Conservation (phyloP, 768 basidiomycete genomes). For the Leccinum aurantiacum region DNA sequence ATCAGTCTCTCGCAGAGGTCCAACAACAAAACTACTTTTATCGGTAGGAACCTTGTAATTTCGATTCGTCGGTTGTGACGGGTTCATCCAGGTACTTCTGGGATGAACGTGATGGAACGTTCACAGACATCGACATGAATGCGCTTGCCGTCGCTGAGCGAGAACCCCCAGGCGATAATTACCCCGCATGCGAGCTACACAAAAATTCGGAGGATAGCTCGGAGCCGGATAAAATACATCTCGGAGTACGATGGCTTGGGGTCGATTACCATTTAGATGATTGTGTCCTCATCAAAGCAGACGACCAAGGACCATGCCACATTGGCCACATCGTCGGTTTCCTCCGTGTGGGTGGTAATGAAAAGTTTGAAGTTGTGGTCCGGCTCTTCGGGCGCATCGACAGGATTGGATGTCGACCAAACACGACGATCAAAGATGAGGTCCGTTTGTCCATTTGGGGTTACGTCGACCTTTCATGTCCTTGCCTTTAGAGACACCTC, state of each 20-base stretch:
- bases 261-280: conserved; percentile 60
- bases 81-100: conserved; percentile 47
- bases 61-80: conserved; percentile 3
- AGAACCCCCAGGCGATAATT: conserved; percentile 48
- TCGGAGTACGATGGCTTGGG: conserved; percentile 48
- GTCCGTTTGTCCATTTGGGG: conserved; percentile 30
- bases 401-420: conserved; percentile 39
- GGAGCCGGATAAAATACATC: conserved; percentile 28
- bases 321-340: conserved; percentile 54
- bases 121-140: conserved; percentile 40
- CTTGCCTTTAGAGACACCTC: conserved; percentile 51
- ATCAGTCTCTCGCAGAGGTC: conserved; percentile 26
- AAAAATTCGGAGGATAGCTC: conserved; percentile 34
- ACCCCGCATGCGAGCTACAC: conserved; percentile 44
- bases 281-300: conserved; percentile 51
- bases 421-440: conserved; percentile 51
- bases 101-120: conserved; percentile 44
- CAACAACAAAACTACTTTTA: conserved; percentile 52
- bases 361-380: conserved; percentile 31
- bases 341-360: conserved; percentile 18
- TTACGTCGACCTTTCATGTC: background rate
- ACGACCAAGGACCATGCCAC: conserved; percentile 46
- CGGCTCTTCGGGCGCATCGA: conserved; percentile 52
- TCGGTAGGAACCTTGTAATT: conserved; percentile 40
- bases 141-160: conserved; percentile 13